Evolutionary conservation across 768 basidiomycete genomes (phyloP).

Genomic region (Mycena alexandri): DNA sequence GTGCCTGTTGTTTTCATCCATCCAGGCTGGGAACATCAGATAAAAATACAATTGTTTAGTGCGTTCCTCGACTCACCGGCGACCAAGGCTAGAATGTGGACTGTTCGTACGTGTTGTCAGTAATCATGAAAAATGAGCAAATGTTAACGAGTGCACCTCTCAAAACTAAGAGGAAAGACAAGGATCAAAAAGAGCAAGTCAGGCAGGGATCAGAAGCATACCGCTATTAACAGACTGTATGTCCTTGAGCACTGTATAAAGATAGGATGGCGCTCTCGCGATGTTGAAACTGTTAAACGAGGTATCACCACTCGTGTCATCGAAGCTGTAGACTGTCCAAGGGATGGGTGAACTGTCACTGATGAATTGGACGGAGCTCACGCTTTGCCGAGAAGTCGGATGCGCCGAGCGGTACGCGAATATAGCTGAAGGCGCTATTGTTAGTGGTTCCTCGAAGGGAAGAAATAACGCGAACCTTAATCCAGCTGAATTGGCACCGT

Average conservation of each 20-base stretch:
- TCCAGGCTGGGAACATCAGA: conserved; percentile 62
- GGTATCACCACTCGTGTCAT: conserved; percentile 72
- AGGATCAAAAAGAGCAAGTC: neutral
- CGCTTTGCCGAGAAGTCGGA: conserved; percentile 76
- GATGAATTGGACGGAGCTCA: conserved; percentile 43
- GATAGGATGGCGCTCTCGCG: conserved; percentile 67
- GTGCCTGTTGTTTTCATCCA: conserved; percentile 83
- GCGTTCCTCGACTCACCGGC: conserved; percentile 59
- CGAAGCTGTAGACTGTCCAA: conserved; percentile 69
- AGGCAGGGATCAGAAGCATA: neutral
- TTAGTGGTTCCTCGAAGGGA: neutral
- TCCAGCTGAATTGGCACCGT: conserved; percentile 74
- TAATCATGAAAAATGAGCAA: neutral
- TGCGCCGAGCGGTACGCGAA: conserved; percentile 76
- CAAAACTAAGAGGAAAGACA: conserved; percentile 11
- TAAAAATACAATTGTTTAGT: neutral
- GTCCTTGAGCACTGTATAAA: conserved; percentile 74
- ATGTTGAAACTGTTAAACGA: conserved; percentile 70
- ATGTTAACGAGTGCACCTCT: conserved; percentile 43
- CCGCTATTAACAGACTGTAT: conserved; percentile 66
- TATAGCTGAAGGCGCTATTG: conserved; percentile 12
- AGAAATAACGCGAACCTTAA: conserved; percentile 63
- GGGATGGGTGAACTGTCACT: conserved; percentile 2
- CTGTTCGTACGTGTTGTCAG: conserved; percentile 33
- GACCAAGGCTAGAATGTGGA: conserved; percentile 82